phyloP scores from a whole-genome alignment of 805 yeast genomes.

The Diddensiella transvaalensis region DNA sequence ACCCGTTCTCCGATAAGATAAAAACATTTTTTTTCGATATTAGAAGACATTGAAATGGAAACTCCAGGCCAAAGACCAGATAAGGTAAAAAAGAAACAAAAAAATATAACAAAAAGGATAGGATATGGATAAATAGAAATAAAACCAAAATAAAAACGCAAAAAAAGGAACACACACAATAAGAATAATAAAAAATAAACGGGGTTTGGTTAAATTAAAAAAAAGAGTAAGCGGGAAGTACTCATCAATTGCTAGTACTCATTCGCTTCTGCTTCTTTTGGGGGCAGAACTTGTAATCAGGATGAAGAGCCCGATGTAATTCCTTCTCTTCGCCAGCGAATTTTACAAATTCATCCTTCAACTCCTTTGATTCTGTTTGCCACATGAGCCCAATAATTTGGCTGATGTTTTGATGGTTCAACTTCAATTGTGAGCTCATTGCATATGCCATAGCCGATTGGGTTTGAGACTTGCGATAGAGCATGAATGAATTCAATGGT shows the following conservation, averaged over 20 bases:
- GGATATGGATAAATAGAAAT: too few relatives aligned
- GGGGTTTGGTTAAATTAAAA: constrained; percentile 7
- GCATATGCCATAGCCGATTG: constrained; percentile 38
- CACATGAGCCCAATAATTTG: constrained; percentile 45
- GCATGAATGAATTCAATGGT: constrained; percentile 47
- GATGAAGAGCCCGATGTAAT: constrained; percentile 40
- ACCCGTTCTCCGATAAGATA: too few relatives aligned
- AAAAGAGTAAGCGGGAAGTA: constrained; percentile 1
- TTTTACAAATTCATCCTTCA: constrained; percentile 38
- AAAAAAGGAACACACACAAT: too few relatives aligned
- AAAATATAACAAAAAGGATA: too few relatives aligned
- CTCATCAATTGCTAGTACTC: background rate
- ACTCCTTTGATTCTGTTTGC: constrained; percentile 39
- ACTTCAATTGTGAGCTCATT: constrained; percentile 29
- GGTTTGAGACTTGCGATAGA: constrained; percentile 43
- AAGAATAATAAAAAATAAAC: constrained; percentile 4
- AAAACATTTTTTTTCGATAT: too few relatives aligned
- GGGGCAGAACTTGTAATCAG: constrained; percentile 45
- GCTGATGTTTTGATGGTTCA: constrained; percentile 42
- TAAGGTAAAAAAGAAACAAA: too few relatives aligned
- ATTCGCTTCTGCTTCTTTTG: constrained; percentile 29
- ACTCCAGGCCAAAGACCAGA: too few relatives aligned
- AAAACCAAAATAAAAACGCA: too few relatives aligned
- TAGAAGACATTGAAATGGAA: too few relatives aligned
- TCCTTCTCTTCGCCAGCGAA: constrained; percentile 41